phyloP scores from a whole-genome alignment of 129 eudicot species.

The Flaveria trinervia region DNA sequence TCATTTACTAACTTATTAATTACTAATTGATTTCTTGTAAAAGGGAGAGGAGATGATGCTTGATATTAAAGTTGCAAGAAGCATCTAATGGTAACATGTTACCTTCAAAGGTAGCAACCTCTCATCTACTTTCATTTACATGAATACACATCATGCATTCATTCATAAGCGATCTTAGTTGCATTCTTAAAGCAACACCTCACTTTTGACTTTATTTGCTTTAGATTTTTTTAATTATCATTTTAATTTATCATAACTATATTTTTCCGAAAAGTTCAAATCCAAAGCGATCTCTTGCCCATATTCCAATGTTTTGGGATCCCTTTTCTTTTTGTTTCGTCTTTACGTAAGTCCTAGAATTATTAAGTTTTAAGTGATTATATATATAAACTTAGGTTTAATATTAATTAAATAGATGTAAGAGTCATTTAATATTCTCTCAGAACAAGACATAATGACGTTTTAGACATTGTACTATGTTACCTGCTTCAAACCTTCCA shows the following conservation, averaged over 20 bases:
- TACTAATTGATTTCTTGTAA: background rate
- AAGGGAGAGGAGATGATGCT: conserved; percentile 17
- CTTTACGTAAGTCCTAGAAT: background rate
- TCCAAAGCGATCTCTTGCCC: conserved; percentile 10
- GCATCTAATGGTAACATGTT: conserved; percentile 38
- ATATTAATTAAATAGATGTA: background rate
- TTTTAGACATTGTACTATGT: too few species aligned
- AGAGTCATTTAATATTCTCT: too few species aligned
- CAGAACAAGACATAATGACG: too few species aligned
- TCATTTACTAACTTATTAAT: background rate
- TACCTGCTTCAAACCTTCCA: too few species aligned
- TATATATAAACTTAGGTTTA: background rate
- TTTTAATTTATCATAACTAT: background rate
- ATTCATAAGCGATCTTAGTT: conserved; percentile 31
- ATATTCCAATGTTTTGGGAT: conserved; percentile 19
- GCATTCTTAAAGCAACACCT: conserved; percentile 30
- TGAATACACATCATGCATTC: conserved; percentile 29
- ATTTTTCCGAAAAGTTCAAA: background rate
- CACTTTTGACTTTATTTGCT: conserved; percentile 19
- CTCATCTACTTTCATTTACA: conserved; percentile 19
- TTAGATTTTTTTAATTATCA: background rate
- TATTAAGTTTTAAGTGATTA: background rate
- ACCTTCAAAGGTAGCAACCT: conserved; percentile 38
- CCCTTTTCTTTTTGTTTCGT: background rate
- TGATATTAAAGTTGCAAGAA: conserved; percentile 25